Evolutionary conservation across 176 grass and related monocot genomes (phyloP).

Genomic region (Avena sativa): DNA sequence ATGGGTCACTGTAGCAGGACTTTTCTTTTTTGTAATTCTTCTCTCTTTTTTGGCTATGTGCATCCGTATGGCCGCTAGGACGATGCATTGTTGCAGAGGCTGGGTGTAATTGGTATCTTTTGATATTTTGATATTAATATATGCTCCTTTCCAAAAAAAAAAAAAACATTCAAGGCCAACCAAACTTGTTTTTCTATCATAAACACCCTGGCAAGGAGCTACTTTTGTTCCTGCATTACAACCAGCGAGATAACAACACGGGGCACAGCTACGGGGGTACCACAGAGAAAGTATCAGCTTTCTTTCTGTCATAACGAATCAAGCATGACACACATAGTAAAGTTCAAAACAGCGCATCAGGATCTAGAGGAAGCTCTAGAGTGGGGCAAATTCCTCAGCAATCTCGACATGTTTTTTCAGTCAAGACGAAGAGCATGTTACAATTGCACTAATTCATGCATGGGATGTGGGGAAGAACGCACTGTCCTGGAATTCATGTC

Average conservation of each 20-base stretch:
- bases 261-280: slow-evolving; percentile 34
- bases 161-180: slow-evolving; percentile 44
- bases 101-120: too few relatives aligned
- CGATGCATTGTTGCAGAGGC: too few relatives aligned
- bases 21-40: too few relatives aligned
- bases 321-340: slow-evolving; percentile 41
- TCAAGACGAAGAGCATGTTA: slow-evolving; percentile 12
- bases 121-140: too few relatives aligned
- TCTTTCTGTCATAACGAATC: slow-evolving; percentile 40
- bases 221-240: slow-evolving; percentile 44
- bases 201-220: slow-evolving; percentile 47
- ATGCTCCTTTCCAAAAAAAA: too few relatives aligned
- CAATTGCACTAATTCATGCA: slow-evolving; percentile 27
- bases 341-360: slow-evolving; percentile 35
- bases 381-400: slow-evolving; percentile 15
- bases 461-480: background rate
- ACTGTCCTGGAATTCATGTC: background rate
- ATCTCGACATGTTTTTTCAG: background rate
- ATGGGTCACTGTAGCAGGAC: too few relatives aligned
- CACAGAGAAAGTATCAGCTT: slow-evolving; percentile 30
- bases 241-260: slow-evolving; percentile 21
- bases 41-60: too few relatives aligned
- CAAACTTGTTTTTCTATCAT: slow-evolving; percentile 55
- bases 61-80: too few relatives aligned
- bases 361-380: slow-evolving; percentile 35